Evolutionary conservation across 768 basidiomycete genomes (phyloP), one percentile per base, ranked within the genome.

Genomic region (Suillus weaverae): DNA sequence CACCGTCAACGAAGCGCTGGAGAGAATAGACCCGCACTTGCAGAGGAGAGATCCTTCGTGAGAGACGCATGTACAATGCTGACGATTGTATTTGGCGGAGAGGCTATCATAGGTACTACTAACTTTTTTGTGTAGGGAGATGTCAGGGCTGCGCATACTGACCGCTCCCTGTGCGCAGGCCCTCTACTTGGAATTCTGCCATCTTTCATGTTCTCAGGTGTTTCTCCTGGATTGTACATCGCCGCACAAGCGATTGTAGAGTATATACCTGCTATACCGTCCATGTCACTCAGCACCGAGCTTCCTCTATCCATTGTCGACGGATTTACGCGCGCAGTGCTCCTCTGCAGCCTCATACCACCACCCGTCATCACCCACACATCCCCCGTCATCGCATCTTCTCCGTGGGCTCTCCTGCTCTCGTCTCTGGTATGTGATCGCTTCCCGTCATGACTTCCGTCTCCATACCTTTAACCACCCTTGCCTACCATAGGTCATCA

Each of bases 191-290:
- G 88, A 4, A 69, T 84, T 35, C 83, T 91, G 1, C 86, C 92
- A 0, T 94, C 92, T 10, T 95, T 95, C 79, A 85, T 95, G 82
- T 66, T 87, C n/a, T 90, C 89, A 1, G 89, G 89, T 2, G 81
- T 84, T 9, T 81, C 86, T 5, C 87, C 90, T 1, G 74, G 82
- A 1, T 79, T 95, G 33, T 94, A 90, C 74, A 76, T 83, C 11
- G 72, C 75, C 16, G 76, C 82, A 0, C 92, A 93, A 75, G 85
- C 85, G 14, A 69, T 89, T 55, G 83, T 91, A 32, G 84, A 89
- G 32, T 72, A 78, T 41, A 73, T 94, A 7, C 93, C 93, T 1
- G 64, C 69, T 35, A 81, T 85, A 3, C 90, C 86, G 55, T 72
- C 73, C 1, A 79, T 86, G 46, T 80, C 83, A 4, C 79, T 86